phyloP scores from a whole-genome alignment of 768 basidiomycete genomes.

The Serendipita sp. region DNA sequence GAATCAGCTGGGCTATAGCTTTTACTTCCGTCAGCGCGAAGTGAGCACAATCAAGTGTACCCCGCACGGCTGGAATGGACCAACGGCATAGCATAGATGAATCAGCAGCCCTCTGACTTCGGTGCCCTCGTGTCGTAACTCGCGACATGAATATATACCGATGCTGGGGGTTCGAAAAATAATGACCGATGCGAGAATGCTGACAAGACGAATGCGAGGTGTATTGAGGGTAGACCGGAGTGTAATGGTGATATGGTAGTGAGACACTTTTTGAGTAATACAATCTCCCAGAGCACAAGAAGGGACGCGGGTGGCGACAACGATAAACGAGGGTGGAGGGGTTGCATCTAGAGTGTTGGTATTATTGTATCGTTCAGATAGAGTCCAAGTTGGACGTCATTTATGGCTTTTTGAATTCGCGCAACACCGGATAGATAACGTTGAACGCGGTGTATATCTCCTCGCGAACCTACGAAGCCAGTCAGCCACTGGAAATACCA shows the following conservation, averaged over 20 bases:
- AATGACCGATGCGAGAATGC: too few species aligned
- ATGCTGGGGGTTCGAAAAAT: too few species aligned
- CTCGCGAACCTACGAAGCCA: conserved; percentile 68
- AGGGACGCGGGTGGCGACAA: neutral
- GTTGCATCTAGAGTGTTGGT: too few species aligned
- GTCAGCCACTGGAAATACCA: conserved; percentile 24
- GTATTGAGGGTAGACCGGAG: neutral
- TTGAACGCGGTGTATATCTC: conserved; percentile 99
- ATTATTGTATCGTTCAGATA: neutral
- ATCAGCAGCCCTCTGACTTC: too few species aligned
- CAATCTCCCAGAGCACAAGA: too few species aligned
- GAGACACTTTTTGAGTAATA: neutral
- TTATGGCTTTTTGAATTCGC: conserved; percentile 77
- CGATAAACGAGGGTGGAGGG: neutral
- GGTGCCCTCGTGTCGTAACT: too few species aligned
- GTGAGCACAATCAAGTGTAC: too few species aligned
- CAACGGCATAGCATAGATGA: too few species aligned
- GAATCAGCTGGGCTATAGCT: neutral
- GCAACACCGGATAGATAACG: conserved; percentile 95
- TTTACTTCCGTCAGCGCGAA: neutral
- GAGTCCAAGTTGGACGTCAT: neutral
- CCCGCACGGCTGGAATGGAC: too few species aligned
- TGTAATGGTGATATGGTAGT: neutral
- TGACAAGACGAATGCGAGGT: too few species aligned
- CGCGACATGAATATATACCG: too few species aligned